Percentiles rank a stretch among this genome's conserved stretches.
Conservation (phyloP, 2,329 filamentous ascomycete species). For the Pseudocercospora cruenta region DNA sequence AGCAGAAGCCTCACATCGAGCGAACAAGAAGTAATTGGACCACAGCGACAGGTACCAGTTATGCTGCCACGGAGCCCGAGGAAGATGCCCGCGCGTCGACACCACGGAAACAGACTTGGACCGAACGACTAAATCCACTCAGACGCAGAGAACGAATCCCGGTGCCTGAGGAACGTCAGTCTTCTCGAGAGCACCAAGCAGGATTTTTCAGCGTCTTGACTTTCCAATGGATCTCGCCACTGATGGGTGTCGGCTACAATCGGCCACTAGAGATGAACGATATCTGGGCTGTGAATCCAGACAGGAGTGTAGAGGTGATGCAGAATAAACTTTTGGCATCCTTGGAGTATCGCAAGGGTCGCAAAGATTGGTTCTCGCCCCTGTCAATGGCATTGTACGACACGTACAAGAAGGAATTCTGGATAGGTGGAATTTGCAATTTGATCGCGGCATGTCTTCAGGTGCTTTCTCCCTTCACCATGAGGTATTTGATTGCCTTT, state of each 20-base stretch:
- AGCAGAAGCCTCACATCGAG: conserved; percentile 17
- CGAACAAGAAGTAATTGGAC: conserved; percentile 41
- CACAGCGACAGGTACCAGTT: conserved; percentile 38
- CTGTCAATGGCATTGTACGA: conserved; percentile 83
- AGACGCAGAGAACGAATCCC: conserved; percentile 57
- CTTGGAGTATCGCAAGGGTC: conserved; percentile 71
- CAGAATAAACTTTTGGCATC: conserved; percentile 67
- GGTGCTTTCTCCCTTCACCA: conserved; percentile 80
- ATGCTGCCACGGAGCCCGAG: conserved; percentile 30
- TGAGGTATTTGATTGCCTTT: conserved; percentile 85
- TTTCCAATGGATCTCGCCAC: conserved; percentile 86
- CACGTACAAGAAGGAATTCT: conserved; percentile 82
- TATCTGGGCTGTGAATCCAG: conserved; percentile 85
- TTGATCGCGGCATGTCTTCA: conserved; percentile 71
- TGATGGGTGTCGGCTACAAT: conserved; percentile 87
- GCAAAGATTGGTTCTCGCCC: conserved; percentile 62
- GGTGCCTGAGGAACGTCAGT: conserved; percentile 56
- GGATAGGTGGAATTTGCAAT: conserved; percentile 78
- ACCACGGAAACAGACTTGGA: conserved; percentile 61
- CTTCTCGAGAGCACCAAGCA: conserved; percentile 73
- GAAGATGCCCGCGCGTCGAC: conserved; percentile 16
- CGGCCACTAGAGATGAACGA: conserved; percentile 81
- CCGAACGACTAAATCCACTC: conserved; percentile 57
- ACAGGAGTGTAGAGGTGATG: conserved; percentile 72
- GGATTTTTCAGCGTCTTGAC: conserved; percentile 73